A percentile compares a stretch with the other conserved stretches of the same genome.
These are phyloP conservation scores for Leccinum olivaceoglutinosum DNA, from an alignment of 1,284 basidiomycete species.

Conservation along the genomic window DNA sequence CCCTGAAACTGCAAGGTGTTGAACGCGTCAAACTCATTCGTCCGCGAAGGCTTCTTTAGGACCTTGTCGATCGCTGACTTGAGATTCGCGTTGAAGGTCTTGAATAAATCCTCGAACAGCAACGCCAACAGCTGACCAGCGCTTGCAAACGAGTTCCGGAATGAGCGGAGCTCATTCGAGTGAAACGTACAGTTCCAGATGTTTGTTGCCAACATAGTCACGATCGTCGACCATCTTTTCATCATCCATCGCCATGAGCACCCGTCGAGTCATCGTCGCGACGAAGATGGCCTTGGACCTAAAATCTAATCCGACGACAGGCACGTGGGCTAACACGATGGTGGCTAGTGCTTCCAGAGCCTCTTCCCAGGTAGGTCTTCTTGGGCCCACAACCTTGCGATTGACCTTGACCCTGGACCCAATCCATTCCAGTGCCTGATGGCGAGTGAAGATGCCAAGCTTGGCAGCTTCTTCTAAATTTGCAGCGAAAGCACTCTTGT, in stretches of 20 bases:
- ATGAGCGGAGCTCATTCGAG: slow-evolving; percentile 3
- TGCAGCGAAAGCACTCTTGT: slow-evolving; percentile 85
- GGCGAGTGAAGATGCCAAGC: slow-evolving; percentile 86
- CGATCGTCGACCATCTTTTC: slow-evolving; percentile 97
- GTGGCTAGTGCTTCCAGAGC: slow-evolving; percentile 95
- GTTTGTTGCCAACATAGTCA: slow-evolving; percentile 99
- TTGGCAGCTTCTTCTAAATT: slow-evolving; percentile 94
- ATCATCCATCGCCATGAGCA: slow-evolving; percentile 95
- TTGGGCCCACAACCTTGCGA: slow-evolving; percentile 71
- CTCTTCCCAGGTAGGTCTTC: slow-evolving; percentile 89
- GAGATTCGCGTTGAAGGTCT: slow-evolving; percentile 96
- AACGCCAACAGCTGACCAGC: slow-evolving; percentile 95
- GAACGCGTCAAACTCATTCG: slow-evolving; percentile 93
- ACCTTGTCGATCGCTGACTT: slow-evolving; percentile 98
- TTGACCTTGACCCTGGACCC: slow-evolving; percentile 90
- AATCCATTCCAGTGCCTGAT: slow-evolving; percentile 95
- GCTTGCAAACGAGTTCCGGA: slow-evolving; percentile 42
- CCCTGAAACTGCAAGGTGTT: slow-evolving; percentile 92
- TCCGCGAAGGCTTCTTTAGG: slow-evolving; percentile 93
- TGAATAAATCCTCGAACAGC: slow-evolving; percentile 98
- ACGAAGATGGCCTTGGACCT: slow-evolving; percentile 96
- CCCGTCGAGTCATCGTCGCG: slow-evolving; percentile 94
- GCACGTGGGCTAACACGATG: slow-evolving; percentile 95
- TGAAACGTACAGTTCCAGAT: slow-evolving; percentile 82
- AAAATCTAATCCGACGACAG: slow-evolving; percentile 89